phyloP scores from a whole-genome alignment of 2,329 filamentous ascomycete species.

The Lachnellula arida region DNA sequence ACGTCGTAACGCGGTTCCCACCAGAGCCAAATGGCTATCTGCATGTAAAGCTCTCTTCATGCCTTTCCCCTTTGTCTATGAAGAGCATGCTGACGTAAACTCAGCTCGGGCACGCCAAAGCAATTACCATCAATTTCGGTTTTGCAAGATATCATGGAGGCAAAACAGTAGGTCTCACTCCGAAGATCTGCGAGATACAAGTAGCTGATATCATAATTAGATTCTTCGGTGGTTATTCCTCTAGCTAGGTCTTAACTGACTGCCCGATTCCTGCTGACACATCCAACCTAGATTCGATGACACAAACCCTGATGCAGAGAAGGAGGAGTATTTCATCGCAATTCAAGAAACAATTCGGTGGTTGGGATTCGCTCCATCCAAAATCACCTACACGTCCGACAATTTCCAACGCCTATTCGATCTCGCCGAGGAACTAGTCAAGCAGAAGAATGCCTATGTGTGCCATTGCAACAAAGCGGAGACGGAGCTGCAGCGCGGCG shows the following conservation, averaged over 20 bases:
- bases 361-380: conserved; percentile 68
- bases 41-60: conserved; percentile 35
- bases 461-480: conserved; percentile 77
- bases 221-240: neutral
- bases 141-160: conserved; percentile 81
- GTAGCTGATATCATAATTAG: neutral
- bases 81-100: neutral
- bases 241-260: neutral
- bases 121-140: conserved; percentile 93
- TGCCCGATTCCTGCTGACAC: neutral
- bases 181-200: conserved; percentile 16
- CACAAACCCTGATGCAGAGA: conserved; percentile 87
- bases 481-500: conserved; percentile 79
- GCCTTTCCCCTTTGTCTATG: conserved; percentile 58
- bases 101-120: conserved; percentile 70
- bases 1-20: conserved; percentile 65
- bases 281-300: conserved; percentile 78
- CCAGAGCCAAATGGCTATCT: conserved; percentile 72
- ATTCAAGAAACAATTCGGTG: conserved; percentile 81
- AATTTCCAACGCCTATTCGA: conserved; percentile 79
- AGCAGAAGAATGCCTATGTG: conserved; percentile 66
- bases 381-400: conserved; percentile 80
- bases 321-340: conserved; percentile 77
- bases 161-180: conserved; percentile 33
- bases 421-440: conserved; percentile 76